A percentile compares a stretch with the other conserved stretches of the same genome.
Conservation (phyloP, 345 rosid genomes). For the Citrus mangshanensis region DNA sequence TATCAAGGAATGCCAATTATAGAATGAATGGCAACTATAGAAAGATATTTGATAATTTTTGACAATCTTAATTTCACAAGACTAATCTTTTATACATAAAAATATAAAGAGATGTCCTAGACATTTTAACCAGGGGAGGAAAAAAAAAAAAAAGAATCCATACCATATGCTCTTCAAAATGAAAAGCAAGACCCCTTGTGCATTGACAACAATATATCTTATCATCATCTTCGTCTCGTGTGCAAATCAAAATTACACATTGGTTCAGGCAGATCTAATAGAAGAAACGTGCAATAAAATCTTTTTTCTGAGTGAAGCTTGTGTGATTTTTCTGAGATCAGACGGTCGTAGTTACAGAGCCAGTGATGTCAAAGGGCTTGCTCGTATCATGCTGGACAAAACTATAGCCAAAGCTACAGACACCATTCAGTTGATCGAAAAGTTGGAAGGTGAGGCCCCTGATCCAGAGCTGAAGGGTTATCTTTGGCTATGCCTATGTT, state of each 20-base stretch:
- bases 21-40: neutral
- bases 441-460: neutral
- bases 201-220: neutral
- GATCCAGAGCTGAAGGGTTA: neutral
- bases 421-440: neutral
- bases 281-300: neutral
- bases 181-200: neutral
- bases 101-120: no score
- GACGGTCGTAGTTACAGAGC: neutral
- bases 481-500: neutral
- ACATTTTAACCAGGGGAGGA: no score
- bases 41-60: neutral
- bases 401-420: neutral
- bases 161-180: neutral
- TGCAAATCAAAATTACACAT: neutral
- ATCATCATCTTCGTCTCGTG: neutral
- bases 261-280: neutral
- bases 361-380: neutral
- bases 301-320: neutral
- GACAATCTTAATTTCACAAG: no score
- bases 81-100: no score
- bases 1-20: neutral
- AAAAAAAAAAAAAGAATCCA: neutral
- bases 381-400: neutral
- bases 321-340: neutral